Evolutionary conservation across 2,329 filamentous ascomycete species (phyloP), one percentile per base, ranked within the genome.

Genomic region (Stagonosporopsis tanaceti): DNA sequence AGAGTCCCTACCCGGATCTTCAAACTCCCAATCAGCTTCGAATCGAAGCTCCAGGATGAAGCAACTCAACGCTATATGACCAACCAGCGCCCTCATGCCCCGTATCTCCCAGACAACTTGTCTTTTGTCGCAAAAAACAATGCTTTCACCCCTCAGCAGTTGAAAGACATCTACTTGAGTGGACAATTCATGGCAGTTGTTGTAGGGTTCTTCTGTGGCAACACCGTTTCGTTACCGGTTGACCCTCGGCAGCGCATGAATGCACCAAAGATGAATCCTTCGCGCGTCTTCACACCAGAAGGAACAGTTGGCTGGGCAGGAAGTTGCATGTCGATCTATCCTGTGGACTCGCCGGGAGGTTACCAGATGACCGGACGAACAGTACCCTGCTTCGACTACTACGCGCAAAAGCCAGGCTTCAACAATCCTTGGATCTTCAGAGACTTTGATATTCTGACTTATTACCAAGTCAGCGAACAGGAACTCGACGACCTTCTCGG

Each of bases 21-120:
- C 71, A 76, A 68, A 38, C 74, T 81, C 2, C 79, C 79, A 0
- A 70, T 81, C 27, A 76, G 75, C 11, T 81, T 80, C 63, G 74
- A 79, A 39, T 77, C 72, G 39, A 76, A 76, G 54, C 73, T 76
- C 15, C 78, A 80, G 59, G 68, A 79, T 20, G 80, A 84, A 32
- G 86, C 86, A 0, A 81, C 87, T 0, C 76, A 84, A 42, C 80
- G 87, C 3, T 89, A 89, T 70, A 83, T 83, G 67, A 83, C 84
- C 24, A 88, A 85, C 0, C 85, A 87, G 60, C 80, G 87, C 6
- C 80, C 83, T 1, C 81, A 86, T 46, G 87, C 87, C 0, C 81
- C 84, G 0, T 89, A 87, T 66, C 77, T 89, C 0, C 87, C 87
- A 0, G 84, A 85, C 62, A 88, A 88, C 51, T 78, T 88, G 38